phyloP scores from a whole-genome alignment of 139 green algal species.

The Chlamydomonas incerta region DNA sequence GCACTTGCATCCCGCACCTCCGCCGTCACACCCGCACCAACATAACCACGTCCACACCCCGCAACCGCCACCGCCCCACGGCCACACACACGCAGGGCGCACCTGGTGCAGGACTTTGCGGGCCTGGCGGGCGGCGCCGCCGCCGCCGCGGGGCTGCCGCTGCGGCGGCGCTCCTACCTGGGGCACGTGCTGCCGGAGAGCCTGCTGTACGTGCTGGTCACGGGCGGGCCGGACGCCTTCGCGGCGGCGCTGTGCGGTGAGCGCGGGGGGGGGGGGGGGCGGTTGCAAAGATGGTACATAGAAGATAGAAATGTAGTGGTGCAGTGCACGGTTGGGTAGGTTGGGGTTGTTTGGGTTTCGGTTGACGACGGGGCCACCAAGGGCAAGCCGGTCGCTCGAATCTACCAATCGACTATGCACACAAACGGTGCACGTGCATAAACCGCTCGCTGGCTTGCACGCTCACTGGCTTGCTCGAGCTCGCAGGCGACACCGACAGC shows the following conservation, averaged over 20 bases:
- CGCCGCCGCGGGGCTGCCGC: conserved; percentile 40
- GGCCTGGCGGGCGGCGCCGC: background rate
- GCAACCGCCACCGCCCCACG: background rate
- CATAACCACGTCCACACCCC: background rate
- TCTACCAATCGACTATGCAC: no score
- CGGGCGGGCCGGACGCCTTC: conserved; percentile 77
- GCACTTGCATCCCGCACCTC: no score
- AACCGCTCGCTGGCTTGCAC: background rate
- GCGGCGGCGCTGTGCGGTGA: conserved; percentile 71
- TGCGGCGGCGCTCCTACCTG: conserved; percentile 83
- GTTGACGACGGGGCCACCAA: no score
- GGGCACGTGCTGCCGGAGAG: conserved; percentile 90
- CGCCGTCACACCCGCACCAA: no score
- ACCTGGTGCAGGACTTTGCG: conserved; percentile 32
- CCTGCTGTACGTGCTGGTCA: conserved; percentile 90
- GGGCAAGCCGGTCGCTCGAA: no score
- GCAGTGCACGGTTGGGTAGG: no score
- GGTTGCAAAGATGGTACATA: no score
- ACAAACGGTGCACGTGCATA: no score
- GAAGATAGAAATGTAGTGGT: no score
- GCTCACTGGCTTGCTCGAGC: background rate
- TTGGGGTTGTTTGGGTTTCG: no score
- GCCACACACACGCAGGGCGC: background rate
- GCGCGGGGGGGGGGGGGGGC: background rate
- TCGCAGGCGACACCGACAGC: conserved; percentile 82